Conservation (phyloP, 345 rosid genomes). For the Excoecaria agallocha region DNA sequence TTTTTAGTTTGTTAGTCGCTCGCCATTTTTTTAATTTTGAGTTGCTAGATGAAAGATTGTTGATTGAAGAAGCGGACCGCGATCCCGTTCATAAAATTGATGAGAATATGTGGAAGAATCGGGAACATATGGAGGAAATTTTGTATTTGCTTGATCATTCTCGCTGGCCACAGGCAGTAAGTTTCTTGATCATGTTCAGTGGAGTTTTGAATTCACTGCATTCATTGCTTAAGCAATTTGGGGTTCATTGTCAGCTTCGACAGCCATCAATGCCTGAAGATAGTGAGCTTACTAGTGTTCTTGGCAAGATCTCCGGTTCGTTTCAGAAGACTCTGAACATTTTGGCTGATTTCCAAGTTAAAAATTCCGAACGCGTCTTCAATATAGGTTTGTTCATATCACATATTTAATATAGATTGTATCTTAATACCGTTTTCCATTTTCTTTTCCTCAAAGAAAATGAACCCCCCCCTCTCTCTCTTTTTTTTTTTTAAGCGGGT, state of each 20-base stretch:
- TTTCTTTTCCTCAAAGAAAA: background rate
- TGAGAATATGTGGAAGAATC: slow-evolving; percentile 97
- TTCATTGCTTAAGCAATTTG: background rate
- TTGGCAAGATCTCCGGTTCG: slow-evolving; percentile 38
- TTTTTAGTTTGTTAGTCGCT: background rate
- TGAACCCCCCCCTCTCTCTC: too few species aligned
- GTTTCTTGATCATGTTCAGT: background rate
- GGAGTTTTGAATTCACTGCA: background rate
- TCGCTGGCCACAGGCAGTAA: slow-evolving; percentile 64
- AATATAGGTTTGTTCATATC: slow-evolving; percentile 57
- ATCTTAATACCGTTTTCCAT: background rate
- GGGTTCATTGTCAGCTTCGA: slow-evolving; percentile 50
- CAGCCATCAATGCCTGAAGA: slow-evolving; percentile 54
- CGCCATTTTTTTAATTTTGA: background rate
- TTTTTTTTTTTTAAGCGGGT: background rate
- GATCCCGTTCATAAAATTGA: slow-evolving; percentile 86
- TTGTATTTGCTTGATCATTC: slow-evolving; percentile 62
- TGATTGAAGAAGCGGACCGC: slow-evolving; percentile 57
- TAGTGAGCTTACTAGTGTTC: slow-evolving; percentile 39
- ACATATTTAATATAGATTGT: background rate
- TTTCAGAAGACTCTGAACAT: slow-evolving; percentile 41
- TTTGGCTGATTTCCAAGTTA: slow-evolving; percentile 67
- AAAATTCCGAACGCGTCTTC: slow-evolving; percentile 78
- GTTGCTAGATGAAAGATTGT: slow-evolving; percentile 45
- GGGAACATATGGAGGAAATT: slow-evolving; percentile 87